Percentiles rank a stretch among this genome's conserved stretches.
These are phyloP conservation scores for Coniochaeta prunicola DNA, from an alignment of 2,329 filamentous ascomycete species.

Conservation along the genomic window DNA sequence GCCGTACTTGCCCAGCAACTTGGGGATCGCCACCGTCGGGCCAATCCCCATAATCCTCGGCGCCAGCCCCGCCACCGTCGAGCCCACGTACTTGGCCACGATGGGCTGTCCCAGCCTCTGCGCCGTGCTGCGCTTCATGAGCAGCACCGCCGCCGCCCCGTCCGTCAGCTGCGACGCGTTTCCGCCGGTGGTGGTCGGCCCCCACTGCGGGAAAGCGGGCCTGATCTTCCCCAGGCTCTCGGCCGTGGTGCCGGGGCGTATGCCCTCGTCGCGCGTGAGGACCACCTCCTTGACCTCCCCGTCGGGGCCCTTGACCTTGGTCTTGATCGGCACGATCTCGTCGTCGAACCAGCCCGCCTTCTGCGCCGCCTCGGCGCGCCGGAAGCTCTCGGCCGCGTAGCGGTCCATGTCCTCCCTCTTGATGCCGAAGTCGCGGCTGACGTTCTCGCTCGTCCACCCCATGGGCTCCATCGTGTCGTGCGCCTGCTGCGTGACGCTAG, in stretches of 20 bases:
- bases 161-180: slow-evolving; percentile 96
- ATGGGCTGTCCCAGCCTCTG: slow-evolving; percentile 84
- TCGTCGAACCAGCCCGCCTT: slow-evolving; percentile 88
- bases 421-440: slow-evolving; percentile 84
- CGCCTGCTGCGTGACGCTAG: slow-evolving; percentile 65
- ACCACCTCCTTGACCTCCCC: slow-evolving; percentile 73
- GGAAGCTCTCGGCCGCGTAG: slow-evolving; percentile 82
- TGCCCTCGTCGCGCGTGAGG: slow-evolving; percentile 81
- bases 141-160: slow-evolving; percentile 78
- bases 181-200: slow-evolving; percentile 78
- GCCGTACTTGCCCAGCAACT: slow-evolving; percentile 76
- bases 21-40: slow-evolving; percentile 66
- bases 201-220: slow-evolving; percentile 84
- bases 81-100: slow-evolving; percentile 87
- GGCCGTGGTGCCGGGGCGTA: slow-evolving; percentile 80
- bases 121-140: slow-evolving; percentile 93
- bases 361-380: slow-evolving; percentile 80
- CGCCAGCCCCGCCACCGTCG: slow-evolving; percentile 82
- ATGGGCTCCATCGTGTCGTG: slow-evolving; percentile 88
- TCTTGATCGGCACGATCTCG: slow-evolving; percentile 85
- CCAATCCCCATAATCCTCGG: slow-evolving; percentile 97
- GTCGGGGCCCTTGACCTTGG: slow-evolving; percentile 75
- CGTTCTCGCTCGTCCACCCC: slow-evolving; percentile 97
- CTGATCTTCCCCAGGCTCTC: slow-evolving; percentile 80
- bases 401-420: slow-evolving; percentile 72